These are phyloP conservation scores for Periconia sp. DNA, from an alignment of 2,329 filamentous ascomycete genomes.

Conservation along the genomic window DNA sequence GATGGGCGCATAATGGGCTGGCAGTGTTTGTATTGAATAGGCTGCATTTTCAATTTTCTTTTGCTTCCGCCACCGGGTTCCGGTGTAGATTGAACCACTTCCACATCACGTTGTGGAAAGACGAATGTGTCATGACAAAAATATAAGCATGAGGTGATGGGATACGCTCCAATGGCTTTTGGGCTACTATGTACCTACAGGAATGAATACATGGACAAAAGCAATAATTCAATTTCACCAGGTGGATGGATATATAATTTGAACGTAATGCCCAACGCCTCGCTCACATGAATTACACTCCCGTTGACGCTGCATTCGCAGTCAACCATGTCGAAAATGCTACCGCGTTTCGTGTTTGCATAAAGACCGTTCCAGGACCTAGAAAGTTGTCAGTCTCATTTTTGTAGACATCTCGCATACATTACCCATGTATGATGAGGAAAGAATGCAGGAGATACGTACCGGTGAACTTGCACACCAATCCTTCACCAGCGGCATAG, in stretches of 20 bases:
- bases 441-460: slow-evolving; percentile 3
- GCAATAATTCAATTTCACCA: background rate
- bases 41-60: background rate
- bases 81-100: background rate
- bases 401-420: slow-evolving; percentile 1
- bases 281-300: background rate
- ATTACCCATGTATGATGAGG: background rate
- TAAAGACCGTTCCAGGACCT: slow-evolving; percentile 82
- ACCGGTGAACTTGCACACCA: slow-evolving; percentile 91
- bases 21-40: background rate
- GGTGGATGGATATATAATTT: background rate
- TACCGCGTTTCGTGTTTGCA: slow-evolving; percentile 86
- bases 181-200: background rate
- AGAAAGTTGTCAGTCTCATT: background rate
- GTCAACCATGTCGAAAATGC: slow-evolving; percentile 58
- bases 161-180: background rate
- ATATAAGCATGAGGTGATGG: background rate
- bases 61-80: background rate
- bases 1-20: slow-evolving; percentile 22
- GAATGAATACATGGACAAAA: background rate
- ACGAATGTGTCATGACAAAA: background rate
- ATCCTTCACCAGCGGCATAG: slow-evolving; percentile 76
- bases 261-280: background rate
- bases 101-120: background rate
- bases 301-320: slow-evolving; percentile 13